Percentiles rank a stretch among this genome's conserved stretches.
These are phyloP conservation scores for Beauveria sp. DNA, from an alignment of 2,329 filamentous ascomycete species.

Conservation along the genomic window DNA sequence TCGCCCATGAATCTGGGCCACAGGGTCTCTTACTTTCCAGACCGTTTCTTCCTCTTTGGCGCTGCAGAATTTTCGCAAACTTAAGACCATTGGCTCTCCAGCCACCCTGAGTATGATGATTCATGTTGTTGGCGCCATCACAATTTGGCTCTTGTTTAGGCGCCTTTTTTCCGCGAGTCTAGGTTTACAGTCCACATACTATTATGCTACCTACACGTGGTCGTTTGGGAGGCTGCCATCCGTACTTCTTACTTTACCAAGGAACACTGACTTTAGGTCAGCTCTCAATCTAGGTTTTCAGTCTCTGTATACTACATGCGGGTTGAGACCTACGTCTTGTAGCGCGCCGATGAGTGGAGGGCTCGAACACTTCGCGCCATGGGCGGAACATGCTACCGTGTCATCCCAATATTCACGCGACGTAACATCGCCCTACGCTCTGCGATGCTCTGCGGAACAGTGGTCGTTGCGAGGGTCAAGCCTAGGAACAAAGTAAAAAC, in stretches of 20 bases:
- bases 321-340: background rate
- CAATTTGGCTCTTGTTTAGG: background rate
- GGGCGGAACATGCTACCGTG: background rate
- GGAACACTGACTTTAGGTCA: too few relatives aligned
- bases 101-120: background rate
- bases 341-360: background rate
- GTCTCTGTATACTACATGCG: background rate
- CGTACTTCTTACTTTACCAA: too few relatives aligned
- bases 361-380: background rate
- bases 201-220: too few relatives aligned
- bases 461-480: too few relatives aligned
- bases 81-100: background rate
- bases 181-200: background rate
- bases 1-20: background rate
- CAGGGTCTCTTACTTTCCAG: background rate
- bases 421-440: background rate
- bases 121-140: background rate
- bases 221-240: too few relatives aligned
- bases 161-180: background rate
- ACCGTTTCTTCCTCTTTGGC: background rate
- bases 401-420: background rate
- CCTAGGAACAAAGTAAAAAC: too few relatives aligned
- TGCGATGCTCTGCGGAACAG: background rate
- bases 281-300: background rate
- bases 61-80: background rate